Base-by-base conservation (phyloP, 306 rosid species). In the Arachis hypogaea region DNA sequence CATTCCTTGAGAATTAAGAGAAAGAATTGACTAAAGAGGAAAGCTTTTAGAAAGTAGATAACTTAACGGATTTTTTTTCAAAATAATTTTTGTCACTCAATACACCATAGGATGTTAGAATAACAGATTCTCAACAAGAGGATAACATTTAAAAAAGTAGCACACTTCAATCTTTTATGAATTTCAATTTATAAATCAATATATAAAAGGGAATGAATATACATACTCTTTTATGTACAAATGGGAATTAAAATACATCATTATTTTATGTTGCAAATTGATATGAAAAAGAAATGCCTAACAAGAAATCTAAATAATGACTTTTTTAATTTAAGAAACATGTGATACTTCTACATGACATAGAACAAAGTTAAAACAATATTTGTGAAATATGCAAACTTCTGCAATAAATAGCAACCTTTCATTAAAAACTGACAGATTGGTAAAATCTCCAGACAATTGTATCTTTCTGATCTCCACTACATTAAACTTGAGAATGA, bases 321-420 rank as follows among this genome's bases (percentile, higher is more conserved):
- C 43, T 44, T 46, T 52, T 47, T 75, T 57, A 29, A 22, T 60
- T 62, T 63, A 72, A 61, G 77, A 75, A 64, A 59, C 58, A 72
- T 41, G 42, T 46, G 42, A 79, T 66, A 28, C 77, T 79, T 83
- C 75, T 66, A 47, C 22, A 42, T 61, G 57, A 58, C 47, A 71
- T 47, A 71, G 56, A 76, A 64, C 45, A 52, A 65, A 65, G 69
- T 66, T 71, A 59, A 51, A 51, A 7, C 11, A 16, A 51, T 87
- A 95, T 98, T 98, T 95, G 89, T 95, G 98, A 81, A 88, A 95
- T 78, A 92, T 90, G 89, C 96, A 95, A 79, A 95, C 97, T 88
- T 95, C 98, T 52, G 99, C 97, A 61, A 95, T 87, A 81, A 92
- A 95, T 66, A 92, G 97, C 86, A 95, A 80, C 80, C 98, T 86